phyloP scores from a whole-genome alignment of 805 yeast species.

The Nakazawaea siamensis region DNA sequence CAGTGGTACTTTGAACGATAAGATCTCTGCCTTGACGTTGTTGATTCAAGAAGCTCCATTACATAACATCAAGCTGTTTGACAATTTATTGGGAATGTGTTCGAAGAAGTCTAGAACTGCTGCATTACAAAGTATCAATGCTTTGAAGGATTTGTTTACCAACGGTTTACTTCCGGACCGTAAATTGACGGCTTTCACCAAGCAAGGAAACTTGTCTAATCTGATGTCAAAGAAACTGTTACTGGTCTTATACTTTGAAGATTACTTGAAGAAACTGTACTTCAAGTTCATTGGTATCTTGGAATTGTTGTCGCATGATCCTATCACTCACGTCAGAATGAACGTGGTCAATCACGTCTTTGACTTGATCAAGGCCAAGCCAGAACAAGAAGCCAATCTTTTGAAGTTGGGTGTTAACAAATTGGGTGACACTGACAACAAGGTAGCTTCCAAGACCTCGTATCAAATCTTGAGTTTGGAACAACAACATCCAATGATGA shows the following conservation, averaged over 20 bases:
- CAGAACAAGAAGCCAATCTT: conserved; percentile 94
- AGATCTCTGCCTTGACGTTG: conserved; percentile 88
- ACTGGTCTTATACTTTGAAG: conserved; percentile 81
- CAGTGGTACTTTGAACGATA: conserved; percentile 91
- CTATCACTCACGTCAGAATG: conserved; percentile 80
- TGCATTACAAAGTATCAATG: conserved; percentile 82
- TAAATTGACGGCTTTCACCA: conserved; percentile 70
- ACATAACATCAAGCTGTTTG: conserved; percentile 80
- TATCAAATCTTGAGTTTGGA: conserved; percentile 71
- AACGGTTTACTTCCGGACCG: conserved; percentile 84
- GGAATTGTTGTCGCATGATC: conserved; percentile 82
- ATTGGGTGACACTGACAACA: conserved; percentile 86
- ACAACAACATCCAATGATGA: conserved; percentile 96
- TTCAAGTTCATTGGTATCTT: conserved; percentile 70
- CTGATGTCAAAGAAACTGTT: conserved; percentile 45
- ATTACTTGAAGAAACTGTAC: conserved; percentile 68
- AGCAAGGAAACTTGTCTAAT: conserved; percentile 49
- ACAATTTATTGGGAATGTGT: conserved; percentile 68
- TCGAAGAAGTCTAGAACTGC: conserved; percentile 91
- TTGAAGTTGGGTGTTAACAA: conserved; percentile 86
- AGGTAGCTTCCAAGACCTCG: conserved; percentile 85
- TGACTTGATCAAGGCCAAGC: conserved; percentile 74
- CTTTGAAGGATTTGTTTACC: conserved; percentile 79
- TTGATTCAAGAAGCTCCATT: conserved; percentile 92
- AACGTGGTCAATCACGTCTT: conserved; percentile 70